Conservation (phyloP, 257 asterid species). For the Leonotis leonurus region DNA sequence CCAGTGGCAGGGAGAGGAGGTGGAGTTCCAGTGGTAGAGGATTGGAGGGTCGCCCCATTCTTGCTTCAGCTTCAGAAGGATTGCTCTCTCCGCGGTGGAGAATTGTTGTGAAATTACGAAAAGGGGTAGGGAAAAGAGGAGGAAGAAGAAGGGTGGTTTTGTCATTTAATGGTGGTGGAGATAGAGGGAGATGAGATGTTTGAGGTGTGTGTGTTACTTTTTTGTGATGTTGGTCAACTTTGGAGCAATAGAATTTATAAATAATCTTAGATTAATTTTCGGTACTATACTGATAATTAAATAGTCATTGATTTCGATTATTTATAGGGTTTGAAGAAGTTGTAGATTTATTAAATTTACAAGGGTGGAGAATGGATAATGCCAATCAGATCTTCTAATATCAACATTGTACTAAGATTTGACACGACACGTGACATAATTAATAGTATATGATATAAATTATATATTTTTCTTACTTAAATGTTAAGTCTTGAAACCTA, state of each 20-base stretch:
- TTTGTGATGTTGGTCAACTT: conserved; percentile 18
- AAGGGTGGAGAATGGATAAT: background rate
- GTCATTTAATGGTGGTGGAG: conserved; percentile 24
- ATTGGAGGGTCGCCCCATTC: conserved; percentile 27
- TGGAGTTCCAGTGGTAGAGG: conserved; percentile 35
- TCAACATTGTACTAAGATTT: no score
- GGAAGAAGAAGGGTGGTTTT: conserved; percentile 22
- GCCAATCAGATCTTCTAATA: no score
- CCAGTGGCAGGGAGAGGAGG: conserved; percentile 45
- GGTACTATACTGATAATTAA: background rate
- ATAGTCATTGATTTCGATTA: no score
- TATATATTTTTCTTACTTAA: no score
- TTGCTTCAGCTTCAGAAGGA: conserved; percentile 34
- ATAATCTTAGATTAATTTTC: background rate
- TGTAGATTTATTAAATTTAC: no score
- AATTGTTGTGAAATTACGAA: conserved; percentile 43
- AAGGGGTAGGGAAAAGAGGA: conserved; percentile 26
- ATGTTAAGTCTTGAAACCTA: no score
- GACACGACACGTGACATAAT: no score
- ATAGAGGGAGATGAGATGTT: background rate
- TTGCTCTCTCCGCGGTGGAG: conserved; percentile 36
- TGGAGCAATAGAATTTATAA: conserved; percentile 3
- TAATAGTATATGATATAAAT: no score
- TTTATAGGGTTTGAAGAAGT: no score
- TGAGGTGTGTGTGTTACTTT: background rate